Evolutionary conservation across 2,329 filamentous ascomycete genomes (phyloP).

Genomic region (Phaeosphaeriaceae sp.): DNA sequence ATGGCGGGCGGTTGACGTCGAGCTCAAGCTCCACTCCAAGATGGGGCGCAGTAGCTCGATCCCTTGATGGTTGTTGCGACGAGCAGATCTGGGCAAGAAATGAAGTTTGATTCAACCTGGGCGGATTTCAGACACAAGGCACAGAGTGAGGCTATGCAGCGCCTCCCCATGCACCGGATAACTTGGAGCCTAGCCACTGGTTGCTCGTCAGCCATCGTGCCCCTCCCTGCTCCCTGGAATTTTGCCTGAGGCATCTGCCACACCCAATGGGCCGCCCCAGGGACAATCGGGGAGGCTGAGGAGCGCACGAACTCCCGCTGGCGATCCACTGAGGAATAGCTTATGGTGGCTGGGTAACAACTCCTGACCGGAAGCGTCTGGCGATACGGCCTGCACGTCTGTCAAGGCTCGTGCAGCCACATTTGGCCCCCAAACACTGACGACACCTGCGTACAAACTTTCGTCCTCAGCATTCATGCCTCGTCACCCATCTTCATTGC

Average conservation of each 20-base stretch:
- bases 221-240: slow-evolving; percentile 24
- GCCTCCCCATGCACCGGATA: slow-evolving; percentile 17
- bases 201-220: slow-evolving; percentile 24
- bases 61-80: slow-evolving; percentile 23
- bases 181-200: slow-evolving; percentile 28
- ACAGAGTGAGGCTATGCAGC: slow-evolving; percentile 37
- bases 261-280: slow-evolving; percentile 19
- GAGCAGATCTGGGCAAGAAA: slow-evolving; percentile 25
- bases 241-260: slow-evolving; percentile 26
- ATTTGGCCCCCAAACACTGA: slow-evolving; percentile 21
- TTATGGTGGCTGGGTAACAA: slow-evolving; percentile 9
- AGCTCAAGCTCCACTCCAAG: slow-evolving; percentile 24
- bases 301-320: slow-evolving; percentile 19
- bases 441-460: slow-evolving; percentile 7
- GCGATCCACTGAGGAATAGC: background rate
- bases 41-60: slow-evolving; percentile 31
- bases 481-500: slow-evolving; percentile 23
- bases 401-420: slow-evolving; percentile 11
- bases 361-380: slow-evolving; percentile 28
- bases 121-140: slow-evolving; percentile 11
- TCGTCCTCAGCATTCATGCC: slow-evolving; percentile 15
- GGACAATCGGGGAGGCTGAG: slow-evolving; percentile 28
- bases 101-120: slow-evolving; percentile 25
- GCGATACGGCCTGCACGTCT: slow-evolving; percentile 12
- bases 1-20: slow-evolving; percentile 19